Base-by-base conservation (phyloP, 192 early-diverging fungal species). In the Mortierella hygrophila region DNA sequence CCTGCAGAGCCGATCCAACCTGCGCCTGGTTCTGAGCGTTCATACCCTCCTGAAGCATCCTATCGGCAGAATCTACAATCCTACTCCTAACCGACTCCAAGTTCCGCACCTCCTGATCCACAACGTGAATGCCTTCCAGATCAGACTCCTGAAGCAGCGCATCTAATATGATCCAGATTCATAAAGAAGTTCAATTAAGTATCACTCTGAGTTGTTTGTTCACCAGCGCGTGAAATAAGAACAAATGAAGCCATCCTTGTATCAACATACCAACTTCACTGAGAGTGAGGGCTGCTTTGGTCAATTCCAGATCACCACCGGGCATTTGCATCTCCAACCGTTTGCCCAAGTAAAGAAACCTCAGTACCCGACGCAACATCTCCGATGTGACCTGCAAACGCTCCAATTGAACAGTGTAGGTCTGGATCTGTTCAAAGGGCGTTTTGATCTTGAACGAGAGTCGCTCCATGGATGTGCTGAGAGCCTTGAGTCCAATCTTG, bases 91-190 rank as follows among this genome's bases (percentile, higher is more conserved):
- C 80, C 11, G 89, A 76, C 70, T 85, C 73, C 41, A 96, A 88
- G 32, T 88, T 83, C 13, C 72, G 72, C 23, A 92, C 52, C 72
- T 95, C 92, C 7, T 77, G 78, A 69, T 94, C 92, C 4, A 95
- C 91, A 29, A 94, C 85, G 69, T 93, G 89, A 78, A 96, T 94
- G 13, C 94, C 95, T 23, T 89, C 87, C 73, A 96, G 87, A 83
- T 94, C 93, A 2, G 87, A 82, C 52, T 94, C 94, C 40, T 90
- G 77, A 41, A 94, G 72, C 52, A 95, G 88, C 0, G 70, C 68
- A 26, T 93, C 95, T 90, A 68, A 52, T 52, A 4, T 13, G 44
- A 46, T 46, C 11, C 44, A 46, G 1, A 46, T 46, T 46, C 18
- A 52, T 21, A 18, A 20, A 4, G 18, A 52, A 3, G 21, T 20